Base-by-base conservation (phyloP, 2,329 filamentous ascomycete genomes). In the Sordariomycetes sp. region DNA sequence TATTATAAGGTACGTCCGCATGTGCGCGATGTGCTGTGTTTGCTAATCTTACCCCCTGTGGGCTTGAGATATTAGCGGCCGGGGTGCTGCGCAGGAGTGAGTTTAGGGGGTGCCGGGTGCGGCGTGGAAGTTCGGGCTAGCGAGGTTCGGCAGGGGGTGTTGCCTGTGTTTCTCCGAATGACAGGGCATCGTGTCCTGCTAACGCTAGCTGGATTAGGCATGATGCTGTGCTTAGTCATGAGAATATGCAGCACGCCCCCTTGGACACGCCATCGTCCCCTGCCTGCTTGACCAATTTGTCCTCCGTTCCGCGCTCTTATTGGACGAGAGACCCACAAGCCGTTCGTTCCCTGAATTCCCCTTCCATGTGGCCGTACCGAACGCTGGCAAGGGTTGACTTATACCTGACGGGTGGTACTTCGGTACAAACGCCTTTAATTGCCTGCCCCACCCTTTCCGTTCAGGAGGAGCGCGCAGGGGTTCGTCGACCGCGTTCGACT, bases 391-490 rank as follows among this genome's bases (percentile, higher is more conserved):
- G 6, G 14, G 12, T n/a, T 43, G 37, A n/a, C 18, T 16, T 20
- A n/a, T 46, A 46, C 40, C 40, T 50, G 11, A 50, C 46, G 46
- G 20, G 37, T 43, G 20, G 46, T 50, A 50, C 46, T 50, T 22
- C 11, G 46, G n/a, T 50, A 50, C 46, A 50, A 24, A n/a, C n/a
- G 24, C 18, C n/a, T 18, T 35, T 34, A 35, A 57, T 57, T 57
- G 14, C 54, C 28, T 28, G n/a, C 25, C 50, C 28, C 55, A 43
- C 24, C 8, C 25, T 43, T 25, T 43, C 56, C 51, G 20, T 58
- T 54, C 56, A n/a, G 53, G 50, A 58, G 22, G 48, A 37, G 51
- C 56, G 56, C 56, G 56, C 56, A 58, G 56, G 56, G 56, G 51
- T 58, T 43, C 34, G 16, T 58, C 20, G 46, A 54, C 53, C 50